phyloP scores from a whole-genome alignment of 176 grass and related monocot species.

The sorghum (Sorghum bicolor) region DNA sequence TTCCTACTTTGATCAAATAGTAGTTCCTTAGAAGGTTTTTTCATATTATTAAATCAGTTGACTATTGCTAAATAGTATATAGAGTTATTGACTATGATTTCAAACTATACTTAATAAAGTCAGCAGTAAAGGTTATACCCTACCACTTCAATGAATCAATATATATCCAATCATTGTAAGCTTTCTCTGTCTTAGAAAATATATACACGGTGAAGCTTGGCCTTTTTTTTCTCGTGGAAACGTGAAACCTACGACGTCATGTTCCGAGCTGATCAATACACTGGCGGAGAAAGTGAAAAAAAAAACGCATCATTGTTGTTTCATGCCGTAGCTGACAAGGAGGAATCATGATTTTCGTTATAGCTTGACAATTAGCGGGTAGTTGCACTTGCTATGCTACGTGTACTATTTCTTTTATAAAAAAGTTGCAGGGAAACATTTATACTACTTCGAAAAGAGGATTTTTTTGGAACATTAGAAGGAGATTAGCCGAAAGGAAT shows the following conservation, averaged over 20 bases:
- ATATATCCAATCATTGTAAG: too few species aligned
- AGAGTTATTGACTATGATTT: neutral
- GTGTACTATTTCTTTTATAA: neutral
- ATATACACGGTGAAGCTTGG: too few species aligned
- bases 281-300: neutral
- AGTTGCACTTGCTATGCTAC: neutral
- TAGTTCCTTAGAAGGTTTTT: neutral
- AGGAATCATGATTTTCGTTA: neutral
- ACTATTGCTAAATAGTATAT: neutral
- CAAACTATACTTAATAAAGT: neutral
- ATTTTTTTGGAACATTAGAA: neutral
- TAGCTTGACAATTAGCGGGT: neutral
- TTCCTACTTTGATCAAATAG: neutral
- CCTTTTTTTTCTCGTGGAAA: neutral
- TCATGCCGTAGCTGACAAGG: neutral
- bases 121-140: neutral
- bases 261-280: neutral
- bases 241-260: neutral
- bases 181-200: too few species aligned
- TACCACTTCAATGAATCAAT: neutral
- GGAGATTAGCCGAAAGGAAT: neutral
- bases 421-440: neutral
- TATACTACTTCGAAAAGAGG: too few species aligned
- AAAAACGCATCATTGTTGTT: constrained; percentile 2
- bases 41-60: neutral